Conservation (phyloP, 192 early-diverging fungal genomes). For the Backusella macrospora region DNA sequence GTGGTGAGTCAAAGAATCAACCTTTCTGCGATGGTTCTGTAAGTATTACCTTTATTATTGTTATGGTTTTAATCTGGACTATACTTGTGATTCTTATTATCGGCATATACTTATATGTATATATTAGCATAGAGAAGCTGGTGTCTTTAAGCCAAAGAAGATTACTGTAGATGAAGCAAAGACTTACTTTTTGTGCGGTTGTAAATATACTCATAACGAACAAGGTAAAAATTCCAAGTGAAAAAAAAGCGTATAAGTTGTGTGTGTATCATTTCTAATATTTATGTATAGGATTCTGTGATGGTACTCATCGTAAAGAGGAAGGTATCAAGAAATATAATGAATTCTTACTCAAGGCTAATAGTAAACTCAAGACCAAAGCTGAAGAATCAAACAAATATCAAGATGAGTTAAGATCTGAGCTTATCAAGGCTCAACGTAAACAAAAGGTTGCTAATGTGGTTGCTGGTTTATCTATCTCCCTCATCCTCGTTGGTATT, state of each 20-base stretch:
- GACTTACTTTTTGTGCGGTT: conserved; percentile 28
- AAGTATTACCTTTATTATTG: neutral
- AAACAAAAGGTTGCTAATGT: conserved; percentile 27
- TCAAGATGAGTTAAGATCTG: conserved; percentile 5
- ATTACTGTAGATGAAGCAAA: conserved; percentile 27
- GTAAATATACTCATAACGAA: conserved; percentile 31
- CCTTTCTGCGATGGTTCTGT: conserved; percentile 28
- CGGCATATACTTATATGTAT: neutral
- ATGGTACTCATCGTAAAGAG: conserved; percentile 29
- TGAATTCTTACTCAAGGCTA: conserved; percentile 30
- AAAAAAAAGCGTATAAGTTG: neutral
- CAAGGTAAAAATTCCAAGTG: conserved; percentile 1
- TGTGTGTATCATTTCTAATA: neutral
- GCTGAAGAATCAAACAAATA: neutral
- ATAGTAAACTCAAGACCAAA: conserved; percentile 17
- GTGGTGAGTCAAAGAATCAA: conserved; percentile 31
- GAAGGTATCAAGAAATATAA: conserved; percentile 29
- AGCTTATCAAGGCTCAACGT: conserved; percentile 14
- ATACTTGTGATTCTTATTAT: neutral
- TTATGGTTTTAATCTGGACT: neutral
- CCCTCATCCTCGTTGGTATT: conserved; percentile 19
- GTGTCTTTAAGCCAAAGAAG: conserved; percentile 27
- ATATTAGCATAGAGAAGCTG: conserved; percentile 26
- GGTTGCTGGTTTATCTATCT: conserved; percentile 23
- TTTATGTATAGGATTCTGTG: conserved; percentile 17